phyloP scores from a whole-genome alignment of 768 basidiomycete species.

The Coprinopsis sp. region DNA sequence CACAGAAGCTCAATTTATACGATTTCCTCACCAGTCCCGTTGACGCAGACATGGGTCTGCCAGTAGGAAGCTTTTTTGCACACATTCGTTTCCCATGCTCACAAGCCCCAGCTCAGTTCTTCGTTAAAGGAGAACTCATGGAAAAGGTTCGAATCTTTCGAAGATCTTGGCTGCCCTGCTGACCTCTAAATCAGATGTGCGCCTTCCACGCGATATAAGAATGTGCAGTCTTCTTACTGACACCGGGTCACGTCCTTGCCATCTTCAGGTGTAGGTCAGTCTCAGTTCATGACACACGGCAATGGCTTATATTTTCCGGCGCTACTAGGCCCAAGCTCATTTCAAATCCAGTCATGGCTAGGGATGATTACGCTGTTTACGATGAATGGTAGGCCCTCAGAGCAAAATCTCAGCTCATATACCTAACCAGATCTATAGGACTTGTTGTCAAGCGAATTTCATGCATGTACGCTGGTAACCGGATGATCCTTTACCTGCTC shows the following conservation, averaged over 20 bases:
- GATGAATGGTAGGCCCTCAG: conserved; percentile 2
- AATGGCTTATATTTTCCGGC: background rate
- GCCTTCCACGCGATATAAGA: too few relatives aligned
- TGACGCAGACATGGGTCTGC: conserved; percentile 1
- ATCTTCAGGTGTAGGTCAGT: background rate
- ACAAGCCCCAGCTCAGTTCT: background rate
- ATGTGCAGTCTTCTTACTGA: too few relatives aligned
- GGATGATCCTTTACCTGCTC: background rate
- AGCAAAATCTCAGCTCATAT: background rate
- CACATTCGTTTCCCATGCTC: background rate
- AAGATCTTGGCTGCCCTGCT: too few relatives aligned
- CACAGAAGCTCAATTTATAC: background rate
- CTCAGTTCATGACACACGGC: too few relatives aligned
- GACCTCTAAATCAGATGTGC: too few relatives aligned
- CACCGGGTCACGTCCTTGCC: background rate
- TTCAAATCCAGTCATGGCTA: background rate
- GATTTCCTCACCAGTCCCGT: background rate
- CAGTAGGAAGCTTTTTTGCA: background rate
- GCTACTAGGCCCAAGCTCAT: background rate
- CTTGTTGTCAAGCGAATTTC: conserved; percentile 4
- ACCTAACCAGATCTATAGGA: background rate
- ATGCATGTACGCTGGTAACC: background rate
- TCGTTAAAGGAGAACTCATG: background rate
- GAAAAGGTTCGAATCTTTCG: background rate
- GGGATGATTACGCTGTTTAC: background rate